phyloP scores from a whole-genome alignment of 2,329 filamentous ascomycete genomes.

The Aspergillus tanneri region DNA sequence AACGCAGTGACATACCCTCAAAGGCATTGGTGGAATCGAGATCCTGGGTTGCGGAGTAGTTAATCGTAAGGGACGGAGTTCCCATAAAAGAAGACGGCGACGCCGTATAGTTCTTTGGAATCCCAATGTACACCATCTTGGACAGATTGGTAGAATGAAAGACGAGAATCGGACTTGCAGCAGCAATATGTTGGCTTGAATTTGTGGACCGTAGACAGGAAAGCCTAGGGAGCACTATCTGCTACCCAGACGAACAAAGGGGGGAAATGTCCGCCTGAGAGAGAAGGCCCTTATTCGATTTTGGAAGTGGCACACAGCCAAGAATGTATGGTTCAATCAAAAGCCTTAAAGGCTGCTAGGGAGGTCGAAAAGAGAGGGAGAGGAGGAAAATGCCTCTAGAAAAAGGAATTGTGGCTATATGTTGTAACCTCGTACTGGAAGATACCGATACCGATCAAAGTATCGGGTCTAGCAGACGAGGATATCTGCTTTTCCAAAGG shows the following conservation, averaged over 20 bases:
- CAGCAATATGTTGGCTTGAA: no score
- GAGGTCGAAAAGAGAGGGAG: slow-evolving; percentile 77
- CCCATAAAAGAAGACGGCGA: slow-evolving; percentile 74
- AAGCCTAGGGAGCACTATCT: slow-evolving; percentile 84
- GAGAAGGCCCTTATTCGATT: slow-evolving; percentile 86
- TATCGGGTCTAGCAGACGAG: slow-evolving; percentile 84
- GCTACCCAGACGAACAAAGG: slow-evolving; percentile 91
- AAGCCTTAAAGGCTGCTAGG: slow-evolving; percentile 70
- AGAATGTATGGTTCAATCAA: slow-evolving; percentile 61
- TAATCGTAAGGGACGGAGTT: slow-evolving; percentile 91
- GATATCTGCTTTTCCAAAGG: slow-evolving; percentile 54
- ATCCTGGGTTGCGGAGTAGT: slow-evolving; percentile 88
- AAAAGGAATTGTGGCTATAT: slow-evolving; percentile 81
- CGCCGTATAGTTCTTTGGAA: slow-evolving; percentile 77
- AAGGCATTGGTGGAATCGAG: slow-evolving; percentile 95
- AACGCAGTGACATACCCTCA: slow-evolving; percentile 62
- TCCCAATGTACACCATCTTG: slow-evolving; percentile 83
- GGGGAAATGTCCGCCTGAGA: slow-evolving; percentile 78
- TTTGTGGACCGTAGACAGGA: slow-evolving; percentile 27
- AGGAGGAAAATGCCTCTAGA: slow-evolving; percentile 76
- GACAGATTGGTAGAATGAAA: no score
- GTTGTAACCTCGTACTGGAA: slow-evolving; percentile 62
- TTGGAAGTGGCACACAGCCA: slow-evolving; percentile 61
- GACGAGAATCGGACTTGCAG: no score
- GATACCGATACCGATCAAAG: slow-evolving; percentile 80